phyloP scores from a whole-genome alignment of 306 rosid genomes.

The Ormosia semicastrata region DNA sequence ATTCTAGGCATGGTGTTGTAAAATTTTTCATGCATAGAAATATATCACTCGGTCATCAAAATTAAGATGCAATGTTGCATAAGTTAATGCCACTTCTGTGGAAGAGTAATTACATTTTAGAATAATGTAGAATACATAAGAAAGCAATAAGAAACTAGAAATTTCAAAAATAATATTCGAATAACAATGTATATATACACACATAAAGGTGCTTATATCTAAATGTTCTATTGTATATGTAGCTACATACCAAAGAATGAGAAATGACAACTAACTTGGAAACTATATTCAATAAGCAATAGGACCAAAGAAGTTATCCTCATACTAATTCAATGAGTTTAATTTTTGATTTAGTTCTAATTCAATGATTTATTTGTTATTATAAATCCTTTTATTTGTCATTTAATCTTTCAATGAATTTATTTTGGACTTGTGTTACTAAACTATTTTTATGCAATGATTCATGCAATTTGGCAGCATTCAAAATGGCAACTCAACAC shows the following conservation, averaged over 20 bases:
- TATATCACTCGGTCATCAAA: conserved; percentile 5
- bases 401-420: too few species aligned
- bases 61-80: background rate
- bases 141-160: conserved; percentile 1
- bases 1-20: conserved; percentile 47
- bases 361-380: too few species aligned
- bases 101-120: background rate
- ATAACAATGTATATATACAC: background rate
- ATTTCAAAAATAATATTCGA: background rate
- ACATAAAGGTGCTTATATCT: background rate
- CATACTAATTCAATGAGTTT: background rate
- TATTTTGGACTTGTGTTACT: too few species aligned
- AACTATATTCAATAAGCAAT: conserved; percentile 1
- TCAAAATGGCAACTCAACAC: too few species aligned
- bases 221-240: background rate
- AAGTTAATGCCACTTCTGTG: conserved; percentile 2
- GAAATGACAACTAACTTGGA: background rate
- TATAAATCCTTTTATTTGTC: too few species aligned
- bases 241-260: background rate
- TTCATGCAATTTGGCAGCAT: too few species aligned
- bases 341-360: too few species aligned
- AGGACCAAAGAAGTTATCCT: conserved; percentile 4
- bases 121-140: background rate
- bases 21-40: conserved; percentile 52
- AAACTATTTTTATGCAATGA: too few species aligned